Percentiles rank a stretch among this genome's conserved stretches.
Conservation (phyloP, 768 basidiomycete species). For the Macrocybe gigantea region DNA sequence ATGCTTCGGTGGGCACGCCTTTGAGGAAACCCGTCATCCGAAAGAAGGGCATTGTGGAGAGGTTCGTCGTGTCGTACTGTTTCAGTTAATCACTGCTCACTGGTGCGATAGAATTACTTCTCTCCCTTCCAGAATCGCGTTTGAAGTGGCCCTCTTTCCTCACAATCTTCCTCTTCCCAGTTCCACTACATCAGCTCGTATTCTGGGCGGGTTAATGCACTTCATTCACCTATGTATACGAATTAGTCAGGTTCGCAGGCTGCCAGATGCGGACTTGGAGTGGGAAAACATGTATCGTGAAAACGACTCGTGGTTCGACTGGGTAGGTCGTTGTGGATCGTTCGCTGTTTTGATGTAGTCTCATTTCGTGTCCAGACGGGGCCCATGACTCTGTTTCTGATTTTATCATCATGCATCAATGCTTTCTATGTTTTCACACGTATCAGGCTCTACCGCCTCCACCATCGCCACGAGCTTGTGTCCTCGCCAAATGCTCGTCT, state of each 20-base stretch:
- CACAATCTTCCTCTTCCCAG: constrained; percentile 71
- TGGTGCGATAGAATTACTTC: constrained; percentile 41
- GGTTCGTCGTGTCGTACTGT: constrained; percentile 29
- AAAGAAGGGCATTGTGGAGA: constrained; percentile 59
- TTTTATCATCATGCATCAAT: constrained; percentile 52
- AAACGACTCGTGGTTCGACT: constrained; percentile 71
- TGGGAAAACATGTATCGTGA: constrained; percentile 80
- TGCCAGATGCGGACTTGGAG: constrained; percentile 62
- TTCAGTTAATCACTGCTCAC: constrained; percentile 6
- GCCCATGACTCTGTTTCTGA: constrained; percentile 51
- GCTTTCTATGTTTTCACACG: constrained; percentile 66
- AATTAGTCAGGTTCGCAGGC: constrained; percentile 46
- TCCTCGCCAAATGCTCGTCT: constrained; percentile 67
- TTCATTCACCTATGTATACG: constrained; percentile 62
- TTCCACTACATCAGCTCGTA: constrained; percentile 58
- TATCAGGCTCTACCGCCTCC: constrained; percentile 63
- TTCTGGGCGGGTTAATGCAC: constrained; percentile 62
- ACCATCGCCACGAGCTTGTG: constrained; percentile 56
- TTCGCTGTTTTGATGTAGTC: constrained; percentile 2
- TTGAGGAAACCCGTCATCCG: constrained; percentile 52
- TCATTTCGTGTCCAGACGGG: constrained; percentile 42
- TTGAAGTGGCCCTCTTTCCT: constrained; percentile 80
- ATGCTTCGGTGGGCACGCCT: constrained; percentile 25
- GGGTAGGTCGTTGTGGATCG: constrained; percentile 44
- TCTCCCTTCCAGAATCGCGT: constrained; percentile 67